A percentile compares a stretch with the other conserved stretches of the same genome.
Evolutionary conservation across 768 basidiomycete genomes (phyloP).

Genomic region (Cystofilobasidium macerans): DNA sequence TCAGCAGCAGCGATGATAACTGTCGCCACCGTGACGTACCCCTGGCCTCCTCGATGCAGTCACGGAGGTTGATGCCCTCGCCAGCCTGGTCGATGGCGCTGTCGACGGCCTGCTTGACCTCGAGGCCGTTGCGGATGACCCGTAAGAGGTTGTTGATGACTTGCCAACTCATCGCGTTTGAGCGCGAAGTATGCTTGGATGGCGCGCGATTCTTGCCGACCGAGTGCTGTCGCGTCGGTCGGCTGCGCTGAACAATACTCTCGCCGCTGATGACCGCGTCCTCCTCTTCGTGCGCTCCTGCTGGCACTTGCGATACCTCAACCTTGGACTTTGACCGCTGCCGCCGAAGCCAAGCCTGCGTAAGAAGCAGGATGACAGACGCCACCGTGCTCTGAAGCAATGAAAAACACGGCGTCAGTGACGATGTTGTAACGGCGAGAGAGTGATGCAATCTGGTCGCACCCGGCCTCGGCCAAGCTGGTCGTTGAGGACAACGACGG

Average conservation of each 20-base stretch:
- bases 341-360: constrained; percentile 61
- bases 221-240: constrained; percentile 20
- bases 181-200: constrained; percentile 27
- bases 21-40: constrained; percentile 35
- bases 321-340: background rate
- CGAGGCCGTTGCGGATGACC: constrained; percentile 72
- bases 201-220: background rate
- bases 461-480: constrained; percentile 54
- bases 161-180: constrained; percentile 57
- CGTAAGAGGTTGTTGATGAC: constrained; percentile 81
- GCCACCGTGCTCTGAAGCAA: constrained; percentile 61
- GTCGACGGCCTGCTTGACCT: constrained; percentile 75
- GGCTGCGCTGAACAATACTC: constrained; percentile 16
- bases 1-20: background rate
- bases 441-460: background rate
- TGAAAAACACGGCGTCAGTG: background rate
- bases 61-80: constrained; percentile 62
- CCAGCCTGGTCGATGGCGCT: constrained; percentile 40
- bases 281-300: constrained; percentile 7
- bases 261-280: constrained; percentile 22
- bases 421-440: background rate
- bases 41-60: constrained; percentile 75
- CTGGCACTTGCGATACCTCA: background rate
- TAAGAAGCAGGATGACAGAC: constrained; percentile 75
- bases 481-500: constrained; percentile 79